These are phyloP conservation scores for Blastocystis sp. DNA, from an alignment of 352 stramenopile species.

Conservation along the genomic window DNA sequence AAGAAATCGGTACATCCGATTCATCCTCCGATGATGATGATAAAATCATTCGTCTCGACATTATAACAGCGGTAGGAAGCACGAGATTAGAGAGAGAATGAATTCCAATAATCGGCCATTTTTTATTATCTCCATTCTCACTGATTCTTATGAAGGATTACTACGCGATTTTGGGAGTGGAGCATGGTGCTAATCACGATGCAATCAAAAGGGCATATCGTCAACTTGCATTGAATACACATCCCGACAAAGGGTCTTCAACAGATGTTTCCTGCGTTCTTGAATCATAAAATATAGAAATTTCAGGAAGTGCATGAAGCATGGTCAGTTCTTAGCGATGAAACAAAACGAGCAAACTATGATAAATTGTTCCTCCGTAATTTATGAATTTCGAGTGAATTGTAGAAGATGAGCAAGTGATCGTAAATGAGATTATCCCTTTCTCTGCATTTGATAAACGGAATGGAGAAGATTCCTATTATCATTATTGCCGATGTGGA, in stretches of 20 bases:
- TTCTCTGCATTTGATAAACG: conserved; percentile 27
- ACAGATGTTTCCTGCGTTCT: not conserved
- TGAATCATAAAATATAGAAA: not conserved
- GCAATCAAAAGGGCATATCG: conserved; percentile 65
- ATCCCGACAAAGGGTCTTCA: conserved; percentile 51
- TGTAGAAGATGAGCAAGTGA: conserved; percentile 35
- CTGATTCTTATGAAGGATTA: conserved; percentile 15
- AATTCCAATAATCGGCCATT: not conserved
- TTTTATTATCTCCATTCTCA: not conserved
- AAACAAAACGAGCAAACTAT: conserved; percentile 16
- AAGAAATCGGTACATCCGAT: not conserved
- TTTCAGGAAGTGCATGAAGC: conserved; percentile 26
- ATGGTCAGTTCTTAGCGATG: conserved; percentile 38
- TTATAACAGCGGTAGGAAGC: not conserved
- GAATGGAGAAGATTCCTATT: not conserved
- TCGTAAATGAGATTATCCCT: conserved; percentile 19
- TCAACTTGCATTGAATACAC: conserved; percentile 12
- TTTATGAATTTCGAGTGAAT: not conserved
- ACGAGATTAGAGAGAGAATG: not conserved
- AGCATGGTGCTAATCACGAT: not conserved
- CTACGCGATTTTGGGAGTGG: conserved; percentile 52
- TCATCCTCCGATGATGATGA: conserved; percentile 7
- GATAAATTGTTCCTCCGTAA: conserved; percentile 15
- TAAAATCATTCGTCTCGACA: conserved; percentile 19
- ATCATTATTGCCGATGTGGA: conserved; percentile 39